A percentile compares a stretch with the other conserved stretches of the same genome.
These are phyloP conservation scores for Trametes pubescens DNA, from an alignment of 1,284 basidiomycete species.

Conservation along the genomic window DNA sequence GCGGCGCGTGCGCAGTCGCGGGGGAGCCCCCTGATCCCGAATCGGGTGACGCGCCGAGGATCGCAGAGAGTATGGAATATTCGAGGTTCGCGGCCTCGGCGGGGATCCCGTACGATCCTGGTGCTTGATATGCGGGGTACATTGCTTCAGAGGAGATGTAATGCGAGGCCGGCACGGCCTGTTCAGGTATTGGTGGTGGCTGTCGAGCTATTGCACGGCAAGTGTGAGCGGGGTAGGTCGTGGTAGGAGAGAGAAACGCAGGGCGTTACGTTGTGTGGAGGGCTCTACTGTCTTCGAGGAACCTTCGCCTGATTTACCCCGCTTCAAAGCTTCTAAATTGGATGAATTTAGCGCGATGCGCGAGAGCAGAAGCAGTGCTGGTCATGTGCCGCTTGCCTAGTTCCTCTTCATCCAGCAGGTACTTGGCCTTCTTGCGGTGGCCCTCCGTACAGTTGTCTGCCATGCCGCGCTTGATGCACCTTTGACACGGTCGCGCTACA, in stretches of 20 bases:
- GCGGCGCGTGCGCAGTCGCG: slow-evolving; percentile 43
- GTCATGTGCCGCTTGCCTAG: slow-evolving; percentile 66
- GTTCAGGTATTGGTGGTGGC: slow-evolving; percentile 23
- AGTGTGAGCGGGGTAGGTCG: slow-evolving; percentile 20
- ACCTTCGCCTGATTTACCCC: slow-evolving; percentile 51
- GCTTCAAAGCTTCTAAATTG: slow-evolving; percentile 65
- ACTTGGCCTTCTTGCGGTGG: slow-evolving; percentile 97
- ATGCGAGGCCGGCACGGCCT: slow-evolving; percentile 31
- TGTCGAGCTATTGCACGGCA: slow-evolving; percentile 17
- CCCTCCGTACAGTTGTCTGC: slow-evolving; percentile 92
- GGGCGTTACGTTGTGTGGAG: slow-evolving; percentile 43
- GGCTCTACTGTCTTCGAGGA: slow-evolving; percentile 39
- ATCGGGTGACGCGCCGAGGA: slow-evolving; percentile 81
- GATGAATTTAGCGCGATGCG: slow-evolving; percentile 39
- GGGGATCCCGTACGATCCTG: slow-evolving; percentile 65
- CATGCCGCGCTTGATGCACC: slow-evolving; percentile 95
- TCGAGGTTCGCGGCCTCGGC: slow-evolving; percentile 90
- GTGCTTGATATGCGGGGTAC: slow-evolving; percentile 49
- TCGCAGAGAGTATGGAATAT: slow-evolving; percentile 92
- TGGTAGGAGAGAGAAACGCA: slow-evolving; percentile 15
- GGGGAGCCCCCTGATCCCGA: slow-evolving; percentile 49
- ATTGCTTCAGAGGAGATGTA: slow-evolving; percentile 61
- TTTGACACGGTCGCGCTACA: slow-evolving; percentile 91
- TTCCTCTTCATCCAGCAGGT: slow-evolving; percentile 92
- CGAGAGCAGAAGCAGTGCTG: slow-evolving; percentile 7